These are phyloP conservation scores for Raddia distichophylla DNA, from an alignment of 176 grass and related monocot genomes.

Conservation along the genomic window DNA sequence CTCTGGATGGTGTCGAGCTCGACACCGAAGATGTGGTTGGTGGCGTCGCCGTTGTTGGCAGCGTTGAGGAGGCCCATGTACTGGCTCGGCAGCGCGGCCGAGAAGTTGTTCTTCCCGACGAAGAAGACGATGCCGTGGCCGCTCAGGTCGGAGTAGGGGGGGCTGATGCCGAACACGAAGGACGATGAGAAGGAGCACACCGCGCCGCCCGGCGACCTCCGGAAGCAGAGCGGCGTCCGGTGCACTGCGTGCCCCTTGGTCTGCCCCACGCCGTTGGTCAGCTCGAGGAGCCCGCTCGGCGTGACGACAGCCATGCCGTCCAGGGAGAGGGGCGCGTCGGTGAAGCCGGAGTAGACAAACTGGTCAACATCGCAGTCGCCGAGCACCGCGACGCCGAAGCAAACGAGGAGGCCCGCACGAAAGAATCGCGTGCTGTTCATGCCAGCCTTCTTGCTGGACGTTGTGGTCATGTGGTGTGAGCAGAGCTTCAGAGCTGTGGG, in stretches of 20 bases:
- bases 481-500: too few species aligned
- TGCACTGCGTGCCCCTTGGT: conserved; percentile 51
- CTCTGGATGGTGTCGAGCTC: conserved; percentile 73
- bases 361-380: neutral
- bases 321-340: conserved; percentile 2
- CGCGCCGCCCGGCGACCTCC: neutral
- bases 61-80: conserved; percentile 66
- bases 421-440: neutral
- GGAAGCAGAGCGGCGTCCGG: conserved; percentile 41
- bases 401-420: conserved; percentile 1
- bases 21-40: conserved; percentile 64
- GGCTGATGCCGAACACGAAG: conserved; percentile 68
- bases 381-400: neutral
- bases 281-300: conserved; percentile 47
- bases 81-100: conserved; percentile 34
- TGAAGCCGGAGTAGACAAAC: conserved; percentile 58
- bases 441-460: neutral
- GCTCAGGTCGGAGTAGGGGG: conserved; percentile 44
- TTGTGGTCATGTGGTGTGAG: too few species aligned
- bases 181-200: conserved; percentile 79
- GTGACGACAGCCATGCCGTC: conserved; percentile 46
- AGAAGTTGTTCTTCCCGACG: conserved; percentile 51
- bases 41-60: conserved; percentile 45
- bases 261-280: conserved; percentile 60
- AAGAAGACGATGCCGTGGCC: conserved; percentile 76